Evolutionary conservation across 2,329 filamentous ascomycete species (phyloP).

Genomic region (Grosmannia penicillata): DNA sequence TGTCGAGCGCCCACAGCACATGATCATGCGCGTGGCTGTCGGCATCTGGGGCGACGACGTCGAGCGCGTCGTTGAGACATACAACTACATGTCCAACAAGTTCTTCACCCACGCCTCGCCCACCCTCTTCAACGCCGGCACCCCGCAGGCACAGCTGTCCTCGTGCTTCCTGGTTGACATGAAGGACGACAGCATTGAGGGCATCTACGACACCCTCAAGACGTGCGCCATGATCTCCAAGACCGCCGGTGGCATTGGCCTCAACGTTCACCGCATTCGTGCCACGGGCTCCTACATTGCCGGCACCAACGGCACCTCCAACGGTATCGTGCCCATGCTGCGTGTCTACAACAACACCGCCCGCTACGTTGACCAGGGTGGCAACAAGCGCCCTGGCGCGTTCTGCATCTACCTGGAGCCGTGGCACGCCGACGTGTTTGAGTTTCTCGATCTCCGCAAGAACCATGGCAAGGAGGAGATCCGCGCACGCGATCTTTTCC

Average conservation of each 20-base stretch:
- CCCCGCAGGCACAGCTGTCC: constrained; percentile 83
- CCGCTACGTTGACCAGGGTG: constrained; percentile 95
- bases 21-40: constrained; percentile 98
- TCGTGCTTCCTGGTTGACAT: constrained; percentile 99
- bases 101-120: constrained; percentile 97
- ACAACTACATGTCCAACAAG: constrained; percentile 98
- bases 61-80: constrained; percentile 90
- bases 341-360: constrained; percentile 99
- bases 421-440: constrained; percentile 95
- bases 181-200: constrained; percentile 98
- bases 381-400: constrained; percentile 96
- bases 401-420: constrained; percentile 99
- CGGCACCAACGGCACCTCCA: constrained; percentile 95
- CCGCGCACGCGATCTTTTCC: constrained; percentile 92
- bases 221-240: constrained; percentile 99
- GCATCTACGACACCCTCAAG: constrained; percentile 98
- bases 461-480: constrained; percentile 99
- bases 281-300: constrained; percentile 96
- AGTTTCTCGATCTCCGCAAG: constrained; percentile 95
- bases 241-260: constrained; percentile 93
- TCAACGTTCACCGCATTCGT: constrained; percentile 93
- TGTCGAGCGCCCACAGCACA: constrained; percentile 93
- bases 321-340: constrained; percentile 94
- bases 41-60: constrained; percentile 93
- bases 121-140: constrained; percentile 95